These are phyloP conservation scores for Cladosporium sp. DNA, from an alignment of 2,329 filamentous ascomycete species.

Conservation along the genomic window DNA sequence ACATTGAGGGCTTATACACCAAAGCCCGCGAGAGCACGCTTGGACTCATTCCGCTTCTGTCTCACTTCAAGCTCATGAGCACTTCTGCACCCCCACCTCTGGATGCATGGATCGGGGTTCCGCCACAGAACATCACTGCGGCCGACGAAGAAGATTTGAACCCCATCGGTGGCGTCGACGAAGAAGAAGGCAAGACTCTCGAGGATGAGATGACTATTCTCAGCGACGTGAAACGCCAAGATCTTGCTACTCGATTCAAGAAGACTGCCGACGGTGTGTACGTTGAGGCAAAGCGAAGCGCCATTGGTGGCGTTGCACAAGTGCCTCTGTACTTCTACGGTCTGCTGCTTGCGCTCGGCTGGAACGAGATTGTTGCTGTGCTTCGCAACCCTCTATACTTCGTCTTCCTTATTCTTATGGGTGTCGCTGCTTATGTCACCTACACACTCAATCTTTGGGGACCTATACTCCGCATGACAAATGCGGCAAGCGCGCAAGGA, in stretches of 20 bases:
- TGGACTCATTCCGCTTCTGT: constrained; percentile 81
- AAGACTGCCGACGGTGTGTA: constrained; percentile 98
- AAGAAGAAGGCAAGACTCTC: constrained; percentile 80
- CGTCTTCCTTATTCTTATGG: constrained; percentile 74
- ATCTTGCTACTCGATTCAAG: constrained; percentile 92
- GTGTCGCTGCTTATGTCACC: constrained; percentile 76
- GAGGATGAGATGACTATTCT: constrained; percentile 97
- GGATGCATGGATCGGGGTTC: constrained; percentile 73
- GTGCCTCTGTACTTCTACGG: constrained; percentile 94
- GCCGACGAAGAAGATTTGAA: constrained; percentile 86
- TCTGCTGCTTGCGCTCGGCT: constrained; percentile 83
- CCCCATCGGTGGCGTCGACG: constrained; percentile 89
- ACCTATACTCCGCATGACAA: constrained; percentile 91
- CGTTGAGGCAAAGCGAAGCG: constrained; percentile 94
- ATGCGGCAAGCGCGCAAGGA: constrained; percentile 81
- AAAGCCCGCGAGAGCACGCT: constrained; percentile 88
- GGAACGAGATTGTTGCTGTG: constrained; percentile 96
- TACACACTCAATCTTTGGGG: constrained; percentile 94
- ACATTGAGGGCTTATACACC: constrained; percentile 95
- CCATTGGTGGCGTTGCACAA: constrained; percentile 90
- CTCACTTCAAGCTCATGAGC: constrained; percentile 72
- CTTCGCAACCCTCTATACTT: constrained; percentile 92
- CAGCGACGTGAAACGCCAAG: constrained; percentile 81
- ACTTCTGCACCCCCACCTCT: constrained; percentile 78
- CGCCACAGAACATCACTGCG: constrained; percentile 67